A percentile compares a stretch with the other conserved stretches of the same genome.
Conservation (phyloP, 2,329 filamentous ascomycete species). For the Davidsoniella virescens region DNA sequence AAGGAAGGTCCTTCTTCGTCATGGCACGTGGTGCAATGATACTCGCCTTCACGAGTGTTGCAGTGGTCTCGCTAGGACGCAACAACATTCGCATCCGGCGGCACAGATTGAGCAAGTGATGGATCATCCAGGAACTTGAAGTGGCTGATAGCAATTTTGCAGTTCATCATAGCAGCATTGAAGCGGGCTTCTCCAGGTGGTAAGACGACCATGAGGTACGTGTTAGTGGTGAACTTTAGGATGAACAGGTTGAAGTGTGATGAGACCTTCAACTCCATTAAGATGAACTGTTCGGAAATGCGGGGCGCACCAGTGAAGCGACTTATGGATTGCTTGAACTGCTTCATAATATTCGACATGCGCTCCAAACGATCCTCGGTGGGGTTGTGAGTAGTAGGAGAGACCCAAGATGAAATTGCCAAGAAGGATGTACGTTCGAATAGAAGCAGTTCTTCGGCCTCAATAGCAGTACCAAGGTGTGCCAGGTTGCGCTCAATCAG, state of each 20-base stretch:
- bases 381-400: conserved; percentile 58
- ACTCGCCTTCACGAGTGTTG: neutral
- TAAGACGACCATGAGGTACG: conserved; percentile 82
- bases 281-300: conserved; percentile 63
- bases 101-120: conserved; percentile 2
- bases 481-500: conserved; percentile 77
- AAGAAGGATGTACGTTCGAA: conserved; percentile 95
- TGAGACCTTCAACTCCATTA: conserved; percentile 65
- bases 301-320: conserved; percentile 68
- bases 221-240: conserved; percentile 91
- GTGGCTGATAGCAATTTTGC: conserved; percentile 67
- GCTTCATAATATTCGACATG: conserved; percentile 94
- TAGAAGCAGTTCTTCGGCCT: conserved; percentile 83
- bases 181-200: conserved; percentile 83
- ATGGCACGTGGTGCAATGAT: neutral
- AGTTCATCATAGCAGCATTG: conserved; percentile 81
- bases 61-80: conserved; percentile 12
- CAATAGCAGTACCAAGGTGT: conserved; percentile 67
- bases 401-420: conserved; percentile 83
- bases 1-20: neutral
- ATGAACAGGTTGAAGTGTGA: conserved; percentile 83
- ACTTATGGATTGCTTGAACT: conserved; percentile 76
- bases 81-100: conserved; percentile 2
- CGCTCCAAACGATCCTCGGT: conserved; percentile 85
- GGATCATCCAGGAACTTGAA: conserved; percentile 53